These are phyloP conservation scores for Chaetomiaceae sp. DNA, from an alignment of 2,329 filamentous ascomycete species.

Conservation along the genomic window DNA sequence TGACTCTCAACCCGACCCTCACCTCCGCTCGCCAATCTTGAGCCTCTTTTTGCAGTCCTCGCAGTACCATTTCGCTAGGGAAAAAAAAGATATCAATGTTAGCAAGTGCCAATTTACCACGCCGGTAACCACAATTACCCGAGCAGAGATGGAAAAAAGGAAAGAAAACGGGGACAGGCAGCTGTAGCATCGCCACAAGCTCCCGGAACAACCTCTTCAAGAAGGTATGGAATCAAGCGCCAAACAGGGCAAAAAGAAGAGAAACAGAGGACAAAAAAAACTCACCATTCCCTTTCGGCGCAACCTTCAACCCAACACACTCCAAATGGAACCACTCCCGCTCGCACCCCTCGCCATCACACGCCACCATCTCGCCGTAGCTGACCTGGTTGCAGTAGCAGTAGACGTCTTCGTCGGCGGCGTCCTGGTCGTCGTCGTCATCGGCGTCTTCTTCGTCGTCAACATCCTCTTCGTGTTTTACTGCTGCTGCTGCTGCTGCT, in stretches of 20 bases:
- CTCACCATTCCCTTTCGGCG: slow-evolving; percentile 71
- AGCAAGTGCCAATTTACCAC: slow-evolving; percentile 20
- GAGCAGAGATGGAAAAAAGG: slow-evolving; percentile 7
- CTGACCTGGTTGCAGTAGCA: slow-evolving; percentile 77
- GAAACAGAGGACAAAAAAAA: slow-evolving; percentile 25
- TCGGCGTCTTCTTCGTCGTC: slow-evolving; percentile 34
- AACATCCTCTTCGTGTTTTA: slow-evolving; percentile 15
- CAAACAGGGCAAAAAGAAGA: too few species aligned
- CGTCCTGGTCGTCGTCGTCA: slow-evolving; percentile 54
- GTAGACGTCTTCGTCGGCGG: slow-evolving; percentile 68
- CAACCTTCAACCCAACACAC: slow-evolving; percentile 74
- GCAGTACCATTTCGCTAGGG: slow-evolving; percentile 73
- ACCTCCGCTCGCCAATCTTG: slow-evolving; percentile 46
- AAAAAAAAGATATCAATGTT: slow-evolving; percentile 22
- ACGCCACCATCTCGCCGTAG: slow-evolving; percentile 82
- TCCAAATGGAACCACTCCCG: slow-evolving; percentile 81
- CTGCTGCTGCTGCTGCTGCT: slow-evolving; percentile 15
- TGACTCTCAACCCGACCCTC: background rate
- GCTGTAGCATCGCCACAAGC: background rate
- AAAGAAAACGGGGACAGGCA: background rate
- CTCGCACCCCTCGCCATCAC: slow-evolving; percentile 67
- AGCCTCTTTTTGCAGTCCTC: slow-evolving; percentile 70
- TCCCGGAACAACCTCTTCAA: too few species aligned
- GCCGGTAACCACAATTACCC: slow-evolving; percentile 8
- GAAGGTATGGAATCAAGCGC: too few species aligned